These are phyloP conservation scores for Fusarium agapanthi DNA, from an alignment of 2,329 filamentous ascomycete species.

Conservation along the genomic window DNA sequence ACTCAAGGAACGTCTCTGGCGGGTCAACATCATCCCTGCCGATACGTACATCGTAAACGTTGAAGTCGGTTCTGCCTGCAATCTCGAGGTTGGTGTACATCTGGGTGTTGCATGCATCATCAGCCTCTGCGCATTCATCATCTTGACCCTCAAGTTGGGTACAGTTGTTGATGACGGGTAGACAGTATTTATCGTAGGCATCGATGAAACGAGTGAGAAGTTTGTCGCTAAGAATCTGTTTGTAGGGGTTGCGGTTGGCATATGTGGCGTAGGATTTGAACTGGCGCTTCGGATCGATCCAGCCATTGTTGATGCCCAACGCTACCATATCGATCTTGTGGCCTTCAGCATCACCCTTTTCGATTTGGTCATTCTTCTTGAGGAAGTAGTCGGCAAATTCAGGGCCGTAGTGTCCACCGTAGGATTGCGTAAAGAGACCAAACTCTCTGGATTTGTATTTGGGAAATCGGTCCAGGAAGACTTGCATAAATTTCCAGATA, in stretches of 20 bases:
- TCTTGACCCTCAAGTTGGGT: slow-evolving; percentile 35
- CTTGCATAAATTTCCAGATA: slow-evolving; percentile 66
- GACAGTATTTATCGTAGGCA: slow-evolving; percentile 42
- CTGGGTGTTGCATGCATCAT: slow-evolving; percentile 39
- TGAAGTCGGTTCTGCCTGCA: slow-evolving; percentile 46
- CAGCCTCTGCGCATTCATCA: slow-evolving; percentile 41
- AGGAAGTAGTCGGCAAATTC: slow-evolving; percentile 64
- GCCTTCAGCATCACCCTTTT: slow-evolving; percentile 50
- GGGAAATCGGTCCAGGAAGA: slow-evolving; percentile 71
- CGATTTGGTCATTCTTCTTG: slow-evolving; percentile 63
- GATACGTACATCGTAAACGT: slow-evolving; percentile 58
- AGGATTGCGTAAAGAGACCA: slow-evolving; percentile 62
- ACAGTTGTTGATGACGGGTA: slow-evolving; percentile 37
- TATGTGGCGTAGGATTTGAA: slow-evolving; percentile 47
- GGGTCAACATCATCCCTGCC: slow-evolving; percentile 31
- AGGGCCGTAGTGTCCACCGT: slow-evolving; percentile 68
- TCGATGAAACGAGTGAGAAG: slow-evolving; percentile 36
- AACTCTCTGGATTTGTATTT: slow-evolving; percentile 67
- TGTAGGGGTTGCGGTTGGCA: slow-evolving; percentile 47
- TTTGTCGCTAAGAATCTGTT: slow-evolving; percentile 39
- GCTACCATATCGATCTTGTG: slow-evolving; percentile 59
- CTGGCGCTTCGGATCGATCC: slow-evolving; percentile 56
- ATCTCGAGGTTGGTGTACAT: slow-evolving; percentile 40
- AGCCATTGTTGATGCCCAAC: slow-evolving; percentile 66
- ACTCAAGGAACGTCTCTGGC: slow-evolving; percentile 38